Conservation (phyloP, 2,329 filamentous ascomycete species). For the Plectosphaerella plurivora region DNA sequence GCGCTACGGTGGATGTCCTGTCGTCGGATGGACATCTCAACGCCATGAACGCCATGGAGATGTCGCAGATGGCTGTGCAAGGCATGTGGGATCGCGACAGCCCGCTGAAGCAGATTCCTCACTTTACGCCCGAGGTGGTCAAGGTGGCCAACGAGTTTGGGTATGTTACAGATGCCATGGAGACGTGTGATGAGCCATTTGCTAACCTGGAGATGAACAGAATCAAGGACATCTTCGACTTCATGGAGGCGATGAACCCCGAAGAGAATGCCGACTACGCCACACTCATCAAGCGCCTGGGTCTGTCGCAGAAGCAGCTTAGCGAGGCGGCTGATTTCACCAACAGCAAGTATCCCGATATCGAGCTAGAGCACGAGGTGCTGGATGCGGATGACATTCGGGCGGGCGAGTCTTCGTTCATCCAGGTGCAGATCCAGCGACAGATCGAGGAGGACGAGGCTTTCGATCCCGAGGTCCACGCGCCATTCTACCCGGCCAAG, state of each 20-base stretch:
- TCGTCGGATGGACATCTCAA: conserved; percentile 95
- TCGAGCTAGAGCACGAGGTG: conserved; percentile 85
- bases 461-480: conserved; percentile 80
- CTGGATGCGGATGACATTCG: conserved; percentile 76
- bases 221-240: conserved; percentile 92
- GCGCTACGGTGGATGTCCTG: conserved; percentile 89
- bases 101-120: conserved; percentile 94
- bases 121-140: conserved; percentile 81
- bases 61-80: conserved; percentile 98
- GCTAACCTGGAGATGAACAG: conserved; percentile 37
- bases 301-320: conserved; percentile 76
- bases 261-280: conserved; percentile 83
- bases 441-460: conserved; percentile 68
- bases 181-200: not conserved
- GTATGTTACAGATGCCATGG: conserved; percentile 42
- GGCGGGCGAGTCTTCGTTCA: conserved; percentile 74
- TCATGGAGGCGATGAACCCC: conserved; percentile 98
- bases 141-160: conserved; percentile 75
- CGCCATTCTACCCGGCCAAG: conserved; percentile 85
- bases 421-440: conserved; percentile 80
- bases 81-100: conserved; percentile 99
- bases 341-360: conserved; percentile 92
- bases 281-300: conserved; percentile 71
- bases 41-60: conserved; percentile 97
- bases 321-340: conserved; percentile 90